phyloP scores from a whole-genome alignment of 805 yeast species.

The Yarrowia divulgata region DNA sequence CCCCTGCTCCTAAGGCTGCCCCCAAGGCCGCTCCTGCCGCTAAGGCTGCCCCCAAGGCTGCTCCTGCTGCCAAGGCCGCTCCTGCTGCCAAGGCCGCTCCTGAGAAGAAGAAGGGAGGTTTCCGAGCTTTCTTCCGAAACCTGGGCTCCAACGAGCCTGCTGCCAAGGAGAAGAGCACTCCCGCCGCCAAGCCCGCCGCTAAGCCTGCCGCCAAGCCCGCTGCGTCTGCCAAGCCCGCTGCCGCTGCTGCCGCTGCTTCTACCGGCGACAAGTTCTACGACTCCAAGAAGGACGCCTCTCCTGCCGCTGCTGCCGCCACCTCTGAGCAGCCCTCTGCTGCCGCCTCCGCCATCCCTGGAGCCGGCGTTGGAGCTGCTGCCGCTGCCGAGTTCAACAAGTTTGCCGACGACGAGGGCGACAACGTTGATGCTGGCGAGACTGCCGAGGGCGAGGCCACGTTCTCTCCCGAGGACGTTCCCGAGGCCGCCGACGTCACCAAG shows the following conservation, averaged over 20 bases:
- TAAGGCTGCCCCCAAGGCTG: slow-evolving; percentile 7
- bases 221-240: slow-evolving; percentile 14
- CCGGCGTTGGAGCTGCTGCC: slow-evolving; percentile 36
- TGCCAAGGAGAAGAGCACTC: slow-evolving; percentile 31
- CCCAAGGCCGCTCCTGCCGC: slow-evolving; percentile 5
- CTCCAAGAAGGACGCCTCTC: slow-evolving; percentile 29
- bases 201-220: slow-evolving; percentile 22
- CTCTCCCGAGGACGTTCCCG: slow-evolving; percentile 22
- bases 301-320: background rate
- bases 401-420: slow-evolving; percentile 23
- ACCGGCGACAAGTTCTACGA: slow-evolving; percentile 35
- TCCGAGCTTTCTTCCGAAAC: slow-evolving; percentile 37
- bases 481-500: slow-evolving; percentile 24
- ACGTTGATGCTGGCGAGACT: slow-evolving; percentile 22
- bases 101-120: slow-evolving; percentile 37
- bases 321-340: slow-evolving; percentile 31
- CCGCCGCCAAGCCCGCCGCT: slow-evolving; percentile 8
- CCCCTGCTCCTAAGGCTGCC: background rate
- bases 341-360: slow-evolving; percentile 32
- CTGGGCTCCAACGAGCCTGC: slow-evolving; percentile 23
- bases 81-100: background rate
- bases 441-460: slow-evolving; percentile 23
- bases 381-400: slow-evolving; percentile 34
- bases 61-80: slow-evolving; percentile 1
- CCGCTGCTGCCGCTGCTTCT: slow-evolving; percentile 27